Percentiles rank a stretch among this genome's conserved stretches.
phyloP scores from a whole-genome alignment of 495 filamentous ascomycete species.

The Apiosordaria backusii region DNA sequence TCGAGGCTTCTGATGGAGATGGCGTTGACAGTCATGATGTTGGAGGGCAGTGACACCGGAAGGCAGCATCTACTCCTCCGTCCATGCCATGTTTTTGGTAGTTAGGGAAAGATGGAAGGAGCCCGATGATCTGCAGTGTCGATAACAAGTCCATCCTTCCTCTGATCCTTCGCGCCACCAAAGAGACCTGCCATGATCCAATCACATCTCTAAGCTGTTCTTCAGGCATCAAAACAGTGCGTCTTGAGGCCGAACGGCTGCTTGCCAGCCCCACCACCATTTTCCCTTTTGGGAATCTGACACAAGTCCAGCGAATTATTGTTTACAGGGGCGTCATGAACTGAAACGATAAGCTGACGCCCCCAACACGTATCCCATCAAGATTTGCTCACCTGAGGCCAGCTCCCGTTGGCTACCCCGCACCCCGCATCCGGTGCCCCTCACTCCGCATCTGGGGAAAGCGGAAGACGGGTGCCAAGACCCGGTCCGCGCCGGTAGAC shows the following conservation, averaged over 20 bases:
- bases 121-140: not conserved
- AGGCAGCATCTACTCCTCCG: not conserved
- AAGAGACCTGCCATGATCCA: too few species aligned
- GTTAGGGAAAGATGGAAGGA: not conserved
- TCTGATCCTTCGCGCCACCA: too few species aligned
- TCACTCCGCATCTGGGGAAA: not conserved
- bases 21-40: not conserved
- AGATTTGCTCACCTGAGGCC: too few species aligned
- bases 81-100: not conserved
- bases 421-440: too few species aligned
- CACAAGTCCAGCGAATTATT: too few species aligned
- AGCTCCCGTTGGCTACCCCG: too few species aligned
- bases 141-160: too few species aligned
- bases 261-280: not conserved
- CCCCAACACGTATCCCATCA: too few species aligned
- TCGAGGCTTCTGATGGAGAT: not conserved
- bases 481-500: not conserved
- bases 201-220: not conserved
- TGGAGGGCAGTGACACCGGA: too few species aligned
- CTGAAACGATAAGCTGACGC: too few species aligned
- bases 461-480: not conserved
- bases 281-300: not conserved
- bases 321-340: too few species aligned
- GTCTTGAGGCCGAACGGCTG: not conserved
- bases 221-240: too few species aligned